Percentiles rank a stretch among this genome's conserved stretches.
Conservation (phyloP, 2,329 filamentous ascomycete genomes). For the Blastomyces silverae region DNA sequence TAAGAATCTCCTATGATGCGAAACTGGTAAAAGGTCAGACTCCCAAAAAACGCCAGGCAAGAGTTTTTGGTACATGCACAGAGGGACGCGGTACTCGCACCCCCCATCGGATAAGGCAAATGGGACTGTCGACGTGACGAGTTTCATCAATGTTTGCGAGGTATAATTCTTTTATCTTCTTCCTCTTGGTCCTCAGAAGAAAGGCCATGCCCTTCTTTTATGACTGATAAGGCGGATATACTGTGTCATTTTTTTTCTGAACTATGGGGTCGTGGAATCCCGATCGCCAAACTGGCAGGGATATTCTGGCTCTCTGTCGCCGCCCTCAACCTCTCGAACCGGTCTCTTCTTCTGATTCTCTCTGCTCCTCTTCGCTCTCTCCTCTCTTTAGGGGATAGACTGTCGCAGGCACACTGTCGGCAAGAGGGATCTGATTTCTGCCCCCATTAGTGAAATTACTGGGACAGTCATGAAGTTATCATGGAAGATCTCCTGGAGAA, state of each 20-base stretch:
- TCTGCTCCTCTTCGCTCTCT: background rate
- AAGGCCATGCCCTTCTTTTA: background rate
- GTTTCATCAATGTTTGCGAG: constrained; percentile 1
- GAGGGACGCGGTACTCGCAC: constrained; percentile 12
- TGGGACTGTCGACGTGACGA: background rate
- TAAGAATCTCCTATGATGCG: constrained; percentile 38
- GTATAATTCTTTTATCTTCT: background rate
- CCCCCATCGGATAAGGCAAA: background rate
- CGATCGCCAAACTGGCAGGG: background rate
- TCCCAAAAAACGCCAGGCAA: constrained; percentile 21
- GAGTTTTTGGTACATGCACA: constrained; percentile 15
- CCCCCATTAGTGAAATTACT: background rate
- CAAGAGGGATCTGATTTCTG: constrained; percentile 11
- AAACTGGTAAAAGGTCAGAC: constrained; percentile 46
- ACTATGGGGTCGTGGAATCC: background rate
- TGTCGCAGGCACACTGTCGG: constrained; percentile 1
- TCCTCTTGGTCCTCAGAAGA: constrained; percentile 6
- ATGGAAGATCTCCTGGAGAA: constrained; percentile 9
- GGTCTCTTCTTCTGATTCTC: background rate
- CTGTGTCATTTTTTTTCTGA: background rate
- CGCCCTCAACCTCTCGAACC: background rate
- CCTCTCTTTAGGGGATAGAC: background rate
- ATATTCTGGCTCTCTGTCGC: background rate
- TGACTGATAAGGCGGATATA: constrained; percentile 3
- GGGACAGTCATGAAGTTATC: constrained; percentile 6